A percentile compares a stretch with the other conserved stretches of the same genome.
These are phyloP conservation scores for Pilasporangium apinafurcum DNA, from an alignment of 352 stramenopile genomes.

Conservation along the genomic window DNA sequence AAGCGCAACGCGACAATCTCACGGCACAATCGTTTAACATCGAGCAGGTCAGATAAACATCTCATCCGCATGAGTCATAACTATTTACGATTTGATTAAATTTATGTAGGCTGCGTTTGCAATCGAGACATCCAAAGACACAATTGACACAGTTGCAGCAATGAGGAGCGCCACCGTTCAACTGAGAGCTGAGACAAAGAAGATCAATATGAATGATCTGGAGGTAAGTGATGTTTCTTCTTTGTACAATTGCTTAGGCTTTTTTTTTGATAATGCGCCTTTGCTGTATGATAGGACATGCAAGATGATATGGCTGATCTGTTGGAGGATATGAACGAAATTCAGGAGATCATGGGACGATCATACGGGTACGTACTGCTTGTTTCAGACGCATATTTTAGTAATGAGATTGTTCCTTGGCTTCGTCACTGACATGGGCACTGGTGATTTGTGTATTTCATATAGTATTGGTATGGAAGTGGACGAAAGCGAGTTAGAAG, in stretches of 20 bases:
- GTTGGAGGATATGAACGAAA: constrained; percentile 98
- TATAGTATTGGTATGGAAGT: constrained; percentile 90
- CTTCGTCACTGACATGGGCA: too few species aligned
- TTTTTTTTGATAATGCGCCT: background rate
- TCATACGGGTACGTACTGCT: constrained; percentile 84
- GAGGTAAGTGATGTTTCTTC: constrained; percentile 55
- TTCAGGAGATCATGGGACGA: constrained; percentile 94
- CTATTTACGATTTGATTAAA: constrained; percentile 1
- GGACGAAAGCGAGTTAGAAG: constrained; percentile 93
- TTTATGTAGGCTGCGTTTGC: constrained; percentile 62
- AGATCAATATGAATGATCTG: constrained; percentile 95
- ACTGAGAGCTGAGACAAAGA: constrained; percentile 93
- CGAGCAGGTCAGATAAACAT: constrained; percentile 48
- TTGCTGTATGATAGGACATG: constrained; percentile 57
- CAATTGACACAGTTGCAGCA: constrained; percentile 88
- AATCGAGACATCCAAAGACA: constrained; percentile 92
- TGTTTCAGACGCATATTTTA: background rate
- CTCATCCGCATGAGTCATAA: background rate
- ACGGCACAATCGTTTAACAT: constrained; percentile 83
- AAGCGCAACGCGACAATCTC: constrained; percentile 75
- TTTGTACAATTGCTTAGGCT: background rate
- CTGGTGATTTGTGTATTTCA: background rate
- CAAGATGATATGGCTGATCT: constrained; percentile 97
- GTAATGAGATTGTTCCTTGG: too few species aligned
- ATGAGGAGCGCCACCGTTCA: constrained; percentile 92